Evolutionary conservation across 2,329 filamentous ascomycete species (phyloP).

Genomic region (Pestalotiopsis sp.): DNA sequence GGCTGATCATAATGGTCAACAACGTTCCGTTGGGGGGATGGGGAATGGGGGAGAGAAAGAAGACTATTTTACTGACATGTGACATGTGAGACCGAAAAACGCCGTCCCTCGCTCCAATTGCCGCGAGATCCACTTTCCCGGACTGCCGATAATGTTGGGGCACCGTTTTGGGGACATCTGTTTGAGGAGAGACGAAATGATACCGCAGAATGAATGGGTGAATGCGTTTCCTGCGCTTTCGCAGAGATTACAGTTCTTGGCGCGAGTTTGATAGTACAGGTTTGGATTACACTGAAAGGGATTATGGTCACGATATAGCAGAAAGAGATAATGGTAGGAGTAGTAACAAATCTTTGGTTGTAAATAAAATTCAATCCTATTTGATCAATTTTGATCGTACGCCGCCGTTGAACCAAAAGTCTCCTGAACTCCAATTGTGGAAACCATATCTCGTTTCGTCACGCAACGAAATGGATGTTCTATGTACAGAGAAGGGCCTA

Average conservation of each 20-base stretch:
- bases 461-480: background rate
- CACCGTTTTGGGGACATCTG: background rate
- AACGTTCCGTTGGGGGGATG: background rate
- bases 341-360: background rate
- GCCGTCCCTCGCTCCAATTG: background rate
- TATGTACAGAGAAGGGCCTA: background rate
- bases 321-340: background rate
- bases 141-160: conserved; percentile 6
- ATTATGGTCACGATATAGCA: background rate
- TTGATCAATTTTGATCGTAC: conserved; percentile 1
- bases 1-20: background rate
- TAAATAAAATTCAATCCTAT: background rate
- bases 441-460: background rate
- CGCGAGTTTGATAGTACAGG: background rate
- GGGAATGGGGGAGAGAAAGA: background rate
- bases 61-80: background rate
- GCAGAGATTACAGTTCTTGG: background rate
- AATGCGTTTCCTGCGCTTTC: background rate
- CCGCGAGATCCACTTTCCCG: conserved; percentile 3
- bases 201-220: background rate
- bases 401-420: background rate
- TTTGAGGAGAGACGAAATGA: background rate
- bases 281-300: too few relatives aligned
- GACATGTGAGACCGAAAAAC: conserved; percentile 1
- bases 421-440: background rate